Percentiles rank a stretch among this genome's conserved stretches.
Evolutionary conservation across 441 rosid genomes (phyloP).

Genomic region (Euphorbia celastroides): DNA sequence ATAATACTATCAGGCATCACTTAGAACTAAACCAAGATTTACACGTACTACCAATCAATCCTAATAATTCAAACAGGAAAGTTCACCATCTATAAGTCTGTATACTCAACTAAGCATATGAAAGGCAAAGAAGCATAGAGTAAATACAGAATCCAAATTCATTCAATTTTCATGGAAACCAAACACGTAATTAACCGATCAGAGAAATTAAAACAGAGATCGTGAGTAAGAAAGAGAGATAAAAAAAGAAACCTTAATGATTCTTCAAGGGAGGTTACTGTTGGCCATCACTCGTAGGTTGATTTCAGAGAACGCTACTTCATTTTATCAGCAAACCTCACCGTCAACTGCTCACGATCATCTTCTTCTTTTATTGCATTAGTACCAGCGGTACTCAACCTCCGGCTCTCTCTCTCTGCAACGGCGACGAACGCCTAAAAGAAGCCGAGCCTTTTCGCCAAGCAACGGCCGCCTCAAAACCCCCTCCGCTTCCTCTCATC

Average conservation of each 20-base stretch:
- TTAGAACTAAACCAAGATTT: too few species aligned
- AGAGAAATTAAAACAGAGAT: constrained; percentile 17
- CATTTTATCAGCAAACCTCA: constrained; percentile 52
- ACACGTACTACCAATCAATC: not conserved
- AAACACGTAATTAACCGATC: constrained; percentile 5
- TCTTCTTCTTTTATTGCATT: constrained; percentile 20
- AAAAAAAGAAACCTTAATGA: constrained; percentile 64
- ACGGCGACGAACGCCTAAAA: constrained; percentile 70
- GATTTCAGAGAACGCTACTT: constrained; percentile 29
- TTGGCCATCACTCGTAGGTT: constrained; percentile 54
- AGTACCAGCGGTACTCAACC: constrained; percentile 6
- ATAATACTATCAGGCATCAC: too few species aligned
- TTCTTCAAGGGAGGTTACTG: constrained; percentile 92
- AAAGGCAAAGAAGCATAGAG: not conserved
- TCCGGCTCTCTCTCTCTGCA: constrained; percentile 66
- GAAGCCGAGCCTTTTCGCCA: constrained; percentile 59
- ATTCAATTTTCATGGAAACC: not conserved
- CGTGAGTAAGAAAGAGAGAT: constrained; percentile 10
- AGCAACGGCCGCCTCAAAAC: constrained; percentile 24
- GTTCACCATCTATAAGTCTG: not conserved
- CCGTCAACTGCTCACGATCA: constrained; percentile 43
- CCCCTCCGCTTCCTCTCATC: constrained; percentile 30
- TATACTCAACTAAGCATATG: not conserved
- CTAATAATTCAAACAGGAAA: not conserved
- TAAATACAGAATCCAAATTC: not conserved